phyloP scores from a whole-genome alignment of 2,329 filamentous ascomycete species.

The Seiridium unicorne region DNA sequence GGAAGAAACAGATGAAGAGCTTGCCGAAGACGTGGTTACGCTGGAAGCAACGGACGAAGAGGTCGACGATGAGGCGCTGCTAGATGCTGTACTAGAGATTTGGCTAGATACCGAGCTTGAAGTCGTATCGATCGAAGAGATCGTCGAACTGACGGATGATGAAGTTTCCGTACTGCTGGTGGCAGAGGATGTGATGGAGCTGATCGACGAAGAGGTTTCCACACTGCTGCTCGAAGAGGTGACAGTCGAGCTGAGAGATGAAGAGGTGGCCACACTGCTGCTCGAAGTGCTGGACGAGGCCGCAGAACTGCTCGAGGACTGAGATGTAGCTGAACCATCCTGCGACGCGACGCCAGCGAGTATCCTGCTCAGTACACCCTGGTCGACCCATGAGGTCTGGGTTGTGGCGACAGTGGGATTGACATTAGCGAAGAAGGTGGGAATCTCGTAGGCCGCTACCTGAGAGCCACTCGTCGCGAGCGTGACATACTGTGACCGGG shows the following conservation, averaged over 20 bases:
- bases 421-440: slow-evolving; percentile 32
- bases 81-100: background rate
- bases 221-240: no score
- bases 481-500: slow-evolving; percentile 31
- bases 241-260: no score
- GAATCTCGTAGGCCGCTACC: slow-evolving; percentile 31
- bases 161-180: no score
- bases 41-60: background rate
- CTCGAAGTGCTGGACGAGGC: slow-evolving; percentile 1
- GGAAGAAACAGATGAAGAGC: background rate
- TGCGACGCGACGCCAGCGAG: slow-evolving; percentile 12
- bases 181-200: no score
- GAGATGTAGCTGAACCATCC: slow-evolving; percentile 8
- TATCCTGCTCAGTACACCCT: slow-evolving; percentile 29
- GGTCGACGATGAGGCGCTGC: background rate
- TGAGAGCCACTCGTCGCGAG: slow-evolving; percentile 28
- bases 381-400: slow-evolving; percentile 35
- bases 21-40: background rate
- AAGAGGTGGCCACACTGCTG: background rate
- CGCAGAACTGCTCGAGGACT: slow-evolving; percentile 13
- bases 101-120: background rate
- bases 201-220: no score
- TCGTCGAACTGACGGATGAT: background rate
- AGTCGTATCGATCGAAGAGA: background rate
- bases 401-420: slow-evolving; percentile 30